Percentiles rank a stretch among this genome's conserved stretches.
Conservation (phyloP, 73 alveolate species). For the Tetrahymena borealis region DNA sequence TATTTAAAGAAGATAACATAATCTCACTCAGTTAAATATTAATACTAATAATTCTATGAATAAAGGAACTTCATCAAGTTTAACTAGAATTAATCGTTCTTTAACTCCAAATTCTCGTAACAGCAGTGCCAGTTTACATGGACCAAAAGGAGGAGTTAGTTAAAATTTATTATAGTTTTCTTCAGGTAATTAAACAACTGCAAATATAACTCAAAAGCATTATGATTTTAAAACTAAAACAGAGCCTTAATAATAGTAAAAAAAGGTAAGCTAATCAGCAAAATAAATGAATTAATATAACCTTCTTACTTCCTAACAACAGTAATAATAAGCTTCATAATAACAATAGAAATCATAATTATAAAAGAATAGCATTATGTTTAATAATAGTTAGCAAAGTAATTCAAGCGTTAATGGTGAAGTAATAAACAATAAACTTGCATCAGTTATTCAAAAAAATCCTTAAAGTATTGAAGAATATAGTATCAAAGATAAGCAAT, state of each 20-base stretch:
- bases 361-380: background rate
- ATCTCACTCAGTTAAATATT: background rate
- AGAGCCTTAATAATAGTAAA: too few species aligned
- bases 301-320: background rate
- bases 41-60: background rate
- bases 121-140: background rate
- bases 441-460: background rate
- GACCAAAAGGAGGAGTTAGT: background rate
- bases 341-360: background rate
- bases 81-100: background rate
- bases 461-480: background rate
- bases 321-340: background rate
- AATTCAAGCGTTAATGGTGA: background rate
- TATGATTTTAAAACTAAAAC: background rate
- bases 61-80: background rate
- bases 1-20: background rate
- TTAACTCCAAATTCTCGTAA: background rate
- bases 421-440: background rate
- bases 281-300: background rate
- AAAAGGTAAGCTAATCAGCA: too few species aligned
- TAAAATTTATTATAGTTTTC: background rate
- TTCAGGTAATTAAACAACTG: background rate
- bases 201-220: background rate
- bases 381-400: background rate
- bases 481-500: background rate